Evolutionary conservation across 768 basidiomycete genomes (phyloP).

Genomic region (Boletus sensibilis): DNA sequence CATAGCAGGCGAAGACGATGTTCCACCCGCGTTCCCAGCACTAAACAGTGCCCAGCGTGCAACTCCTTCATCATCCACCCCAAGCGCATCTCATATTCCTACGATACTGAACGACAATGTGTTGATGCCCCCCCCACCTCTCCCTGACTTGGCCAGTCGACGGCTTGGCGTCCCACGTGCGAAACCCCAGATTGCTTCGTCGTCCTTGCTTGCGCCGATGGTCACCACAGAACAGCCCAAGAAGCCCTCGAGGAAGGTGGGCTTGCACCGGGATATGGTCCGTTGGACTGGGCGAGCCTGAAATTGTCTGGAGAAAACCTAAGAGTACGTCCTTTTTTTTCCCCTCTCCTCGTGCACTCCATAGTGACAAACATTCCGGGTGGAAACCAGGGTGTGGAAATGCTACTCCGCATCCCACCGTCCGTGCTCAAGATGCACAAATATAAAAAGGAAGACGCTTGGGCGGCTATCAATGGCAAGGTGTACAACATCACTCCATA

Average conservation of each 20-base stretch:
- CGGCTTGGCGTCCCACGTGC: slow-evolving; percentile 32
- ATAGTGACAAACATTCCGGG: background rate
- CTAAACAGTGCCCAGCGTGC: slow-evolving; percentile 70
- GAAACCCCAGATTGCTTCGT: slow-evolving; percentile 31
- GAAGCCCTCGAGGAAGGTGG: slow-evolving; percentile 75
- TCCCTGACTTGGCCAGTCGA: slow-evolving; percentile 40
- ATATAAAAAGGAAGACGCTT: slow-evolving; percentile 84
- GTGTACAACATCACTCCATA: slow-evolving; percentile 98
- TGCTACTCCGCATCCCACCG: slow-evolving; percentile 66
- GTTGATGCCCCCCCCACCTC: slow-evolving; percentile 53
- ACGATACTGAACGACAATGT: slow-evolving; percentile 44
- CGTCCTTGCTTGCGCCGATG: slow-evolving; percentile 54
- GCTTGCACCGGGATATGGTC: slow-evolving; percentile 86
- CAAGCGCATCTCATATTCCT: slow-evolving; percentile 14
- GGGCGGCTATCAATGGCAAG: slow-evolving; percentile 89
- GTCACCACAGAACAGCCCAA: slow-evolving; percentile 59
- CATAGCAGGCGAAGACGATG: slow-evolving; percentile 49
- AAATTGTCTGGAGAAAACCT: slow-evolving; percentile 81
- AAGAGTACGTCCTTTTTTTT: slow-evolving; percentile 48
- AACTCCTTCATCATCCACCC: slow-evolving; percentile 20
- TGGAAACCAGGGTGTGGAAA: slow-evolving; percentile 61
- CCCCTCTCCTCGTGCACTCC: background rate
- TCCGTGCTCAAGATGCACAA: slow-evolving; percentile 79
- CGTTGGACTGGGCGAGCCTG: slow-evolving; percentile 91
- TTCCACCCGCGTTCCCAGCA: slow-evolving; percentile 73